Evolutionary conservation across 2,329 filamentous ascomycete genomes (phyloP).

Genomic region (Rutstroemia sp.): DNA sequence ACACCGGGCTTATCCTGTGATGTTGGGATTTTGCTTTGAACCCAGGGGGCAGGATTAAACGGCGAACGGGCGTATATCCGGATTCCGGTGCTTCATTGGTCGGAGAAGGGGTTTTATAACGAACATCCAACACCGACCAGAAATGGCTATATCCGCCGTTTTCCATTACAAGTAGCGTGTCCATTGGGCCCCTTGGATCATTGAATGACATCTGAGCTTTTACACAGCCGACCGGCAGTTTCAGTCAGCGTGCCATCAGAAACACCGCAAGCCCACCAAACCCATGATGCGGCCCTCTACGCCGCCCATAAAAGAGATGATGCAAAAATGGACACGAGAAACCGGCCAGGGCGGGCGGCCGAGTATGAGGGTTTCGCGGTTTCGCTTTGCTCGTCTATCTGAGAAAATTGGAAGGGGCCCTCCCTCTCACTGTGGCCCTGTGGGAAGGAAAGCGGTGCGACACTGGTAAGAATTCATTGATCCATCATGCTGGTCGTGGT

Average conservation of each 20-base stretch:
- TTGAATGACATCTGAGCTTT: not conserved
- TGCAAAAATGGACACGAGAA: slow-evolving; percentile 21
- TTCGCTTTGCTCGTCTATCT: slow-evolving; percentile 7
- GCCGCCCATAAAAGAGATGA: not conserved
- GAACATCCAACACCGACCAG: not conserved
- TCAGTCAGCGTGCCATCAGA: slow-evolving; percentile 5
- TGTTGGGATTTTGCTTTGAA: not conserved
- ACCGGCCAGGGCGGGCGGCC: not conserved
- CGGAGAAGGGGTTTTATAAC: not conserved
- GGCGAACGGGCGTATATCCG: not conserved
- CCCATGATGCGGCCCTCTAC: not conserved
- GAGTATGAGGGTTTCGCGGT: not conserved
- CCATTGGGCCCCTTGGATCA: not conserved
- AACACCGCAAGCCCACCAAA: slow-evolving; percentile 1
- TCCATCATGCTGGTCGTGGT: slow-evolving; percentile 9
- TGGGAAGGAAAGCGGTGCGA: not conserved
- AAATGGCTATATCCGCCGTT: not conserved
- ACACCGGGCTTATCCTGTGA: not conserved
- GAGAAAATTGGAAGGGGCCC: not conserved
- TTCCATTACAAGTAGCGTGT: too few species aligned
- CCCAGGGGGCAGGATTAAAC: not conserved
- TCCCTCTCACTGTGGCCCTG: not conserved
- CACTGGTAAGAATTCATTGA: slow-evolving; percentile 9
- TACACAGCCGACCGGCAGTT: slow-evolving; percentile 9
- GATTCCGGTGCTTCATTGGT: not conserved